phyloP scores from a whole-genome alignment of 2,329 filamentous ascomycete species.

The Fusarium torulosum region DNA sequence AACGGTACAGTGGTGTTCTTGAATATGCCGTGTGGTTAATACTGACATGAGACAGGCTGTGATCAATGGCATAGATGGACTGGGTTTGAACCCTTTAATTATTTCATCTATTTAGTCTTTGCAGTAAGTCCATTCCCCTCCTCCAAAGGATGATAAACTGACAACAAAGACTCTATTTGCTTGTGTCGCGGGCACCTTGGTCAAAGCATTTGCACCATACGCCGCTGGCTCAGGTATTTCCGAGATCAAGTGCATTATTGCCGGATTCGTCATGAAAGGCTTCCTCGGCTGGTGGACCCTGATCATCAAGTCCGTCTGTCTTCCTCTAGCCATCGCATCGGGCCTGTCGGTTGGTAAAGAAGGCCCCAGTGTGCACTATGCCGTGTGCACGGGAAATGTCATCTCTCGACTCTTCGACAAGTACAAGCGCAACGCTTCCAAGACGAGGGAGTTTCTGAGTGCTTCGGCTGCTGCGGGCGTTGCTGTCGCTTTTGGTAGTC shows the following conservation, averaged over 20 bases:
- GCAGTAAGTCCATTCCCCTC: slow-evolving; percentile 66
- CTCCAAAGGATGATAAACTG: background rate
- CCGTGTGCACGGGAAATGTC: slow-evolving; percentile 96
- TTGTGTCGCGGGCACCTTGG: slow-evolving; percentile 82
- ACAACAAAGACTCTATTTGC: slow-evolving; percentile 77
- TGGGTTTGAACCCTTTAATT: slow-evolving; percentile 81
- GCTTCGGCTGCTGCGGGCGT: slow-evolving; percentile 96
- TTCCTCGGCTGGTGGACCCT: slow-evolving; percentile 94
- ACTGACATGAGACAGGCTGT: slow-evolving; percentile 70
- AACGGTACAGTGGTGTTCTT: slow-evolving; percentile 65
- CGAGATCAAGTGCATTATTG: slow-evolving; percentile 99
- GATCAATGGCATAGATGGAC: slow-evolving; percentile 92
- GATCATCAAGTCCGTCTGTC: slow-evolving; percentile 90
- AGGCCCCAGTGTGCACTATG: slow-evolving; percentile 98
- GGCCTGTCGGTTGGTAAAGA: slow-evolving; percentile 97
- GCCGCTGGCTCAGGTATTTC: slow-evolving; percentile 97
- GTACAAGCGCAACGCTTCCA: slow-evolving; percentile 90
- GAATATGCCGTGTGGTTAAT: background rate
- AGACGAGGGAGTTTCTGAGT: slow-evolving; percentile 94
- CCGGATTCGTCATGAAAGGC: slow-evolving; percentile 98
- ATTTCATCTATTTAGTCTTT: slow-evolving; percentile 88
- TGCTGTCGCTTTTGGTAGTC: slow-evolving; percentile 95
- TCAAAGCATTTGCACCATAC: slow-evolving; percentile 94
- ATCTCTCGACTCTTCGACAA: slow-evolving; percentile 94
- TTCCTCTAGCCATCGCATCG: slow-evolving; percentile 93